Base-by-base conservation (phyloP, 2,329 filamentous ascomycete genomes). In the Pyrenophora tritici-repentis region DNA sequence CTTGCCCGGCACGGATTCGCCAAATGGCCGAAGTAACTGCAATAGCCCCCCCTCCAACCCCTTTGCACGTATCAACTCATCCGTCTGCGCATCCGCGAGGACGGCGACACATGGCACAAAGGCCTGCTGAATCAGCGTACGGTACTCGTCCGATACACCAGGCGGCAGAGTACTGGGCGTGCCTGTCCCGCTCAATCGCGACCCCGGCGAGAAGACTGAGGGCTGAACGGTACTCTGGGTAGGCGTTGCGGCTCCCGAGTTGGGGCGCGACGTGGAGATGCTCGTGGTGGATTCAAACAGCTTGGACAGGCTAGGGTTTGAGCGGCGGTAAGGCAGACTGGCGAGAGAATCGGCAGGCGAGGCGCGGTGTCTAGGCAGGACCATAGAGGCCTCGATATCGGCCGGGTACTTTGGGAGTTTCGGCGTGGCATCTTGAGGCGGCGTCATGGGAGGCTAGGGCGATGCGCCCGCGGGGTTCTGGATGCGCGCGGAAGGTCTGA, bases 61-160 rank as follows among this genome's bases (percentile, higher is more conserved):
- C 75, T 99, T 99, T 58, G 88, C 86, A 52, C 80, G 81, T 47
- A 91, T 82, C 51, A 99, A 76, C 50, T 87, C 83, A 67, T 97
- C 89, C 1, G 91, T 94, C 68, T 97, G 93, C 13, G 83, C 78
- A 12, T 93, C 96, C n/a, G 91, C 85, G 62, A 92, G 88, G 22
- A 99, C 84, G 6, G 89, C 90, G 38, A 99, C 85, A 57, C 94
- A 89, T 1, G 94, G 95, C 12, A 93, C 90, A 70, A 96, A 96
- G 2, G 91, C 88, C 52, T 87, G 87, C 46, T 95, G 79, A 36
- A 97, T 87, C 42, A 96, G 77, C 26, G 81, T 80, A 48, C 83
- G 76, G 42, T 81, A 78, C 65, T 86, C 83, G 56, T 84, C 81
- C 6, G 78, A 77, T 10, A 64, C 66, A 41, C 71, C 78, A 63